Percentiles rank a stretch among this genome's conserved stretches.
phyloP scores from a whole-genome alignment of 176 grass and related monocot genomes.

The Lolium perenne region DNA sequence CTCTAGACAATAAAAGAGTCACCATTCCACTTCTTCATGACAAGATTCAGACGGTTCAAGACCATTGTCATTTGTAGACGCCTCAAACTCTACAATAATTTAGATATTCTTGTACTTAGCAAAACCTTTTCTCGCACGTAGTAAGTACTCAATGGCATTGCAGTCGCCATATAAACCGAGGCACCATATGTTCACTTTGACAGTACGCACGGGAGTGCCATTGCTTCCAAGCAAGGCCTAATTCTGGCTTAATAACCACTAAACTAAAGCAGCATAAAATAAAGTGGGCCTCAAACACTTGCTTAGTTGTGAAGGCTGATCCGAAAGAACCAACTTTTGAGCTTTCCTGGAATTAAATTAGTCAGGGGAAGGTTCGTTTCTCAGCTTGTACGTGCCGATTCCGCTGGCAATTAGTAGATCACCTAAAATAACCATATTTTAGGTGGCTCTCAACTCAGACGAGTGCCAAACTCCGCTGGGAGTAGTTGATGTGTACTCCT shows the following conservation, averaged over 20 bases:
- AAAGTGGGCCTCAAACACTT: conserved; percentile 31
- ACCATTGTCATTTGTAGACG: too few species aligned
- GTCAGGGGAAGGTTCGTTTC: conserved; percentile 5
- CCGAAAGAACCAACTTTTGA: not conserved
- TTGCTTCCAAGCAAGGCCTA: not conserved
- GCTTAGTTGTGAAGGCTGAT: conserved; percentile 22
- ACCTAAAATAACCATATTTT: not conserved
- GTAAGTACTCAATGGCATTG: not conserved
- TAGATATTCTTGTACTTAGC: too few species aligned
- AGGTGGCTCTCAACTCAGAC: not conserved
- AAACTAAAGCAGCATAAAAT: not conserved
- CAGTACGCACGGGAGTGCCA: not conserved
- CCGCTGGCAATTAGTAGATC: not conserved
- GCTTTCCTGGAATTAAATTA: not conserved
- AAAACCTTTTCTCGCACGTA: too few species aligned
- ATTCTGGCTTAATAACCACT: not conserved
- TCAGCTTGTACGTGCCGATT: not conserved
- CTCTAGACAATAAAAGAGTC: too few species aligned
- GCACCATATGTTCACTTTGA: not conserved
- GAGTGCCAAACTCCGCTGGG: not conserved
- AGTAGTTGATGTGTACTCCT: not conserved
- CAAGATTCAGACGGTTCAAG: too few species aligned
- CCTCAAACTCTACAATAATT: too few species aligned
- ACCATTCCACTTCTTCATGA: too few species aligned
- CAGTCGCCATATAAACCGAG: not conserved